Evolutionary conservation across 2,329 filamentous ascomycete species (phyloP).

Genomic region (Aulographum hederae): DNA sequence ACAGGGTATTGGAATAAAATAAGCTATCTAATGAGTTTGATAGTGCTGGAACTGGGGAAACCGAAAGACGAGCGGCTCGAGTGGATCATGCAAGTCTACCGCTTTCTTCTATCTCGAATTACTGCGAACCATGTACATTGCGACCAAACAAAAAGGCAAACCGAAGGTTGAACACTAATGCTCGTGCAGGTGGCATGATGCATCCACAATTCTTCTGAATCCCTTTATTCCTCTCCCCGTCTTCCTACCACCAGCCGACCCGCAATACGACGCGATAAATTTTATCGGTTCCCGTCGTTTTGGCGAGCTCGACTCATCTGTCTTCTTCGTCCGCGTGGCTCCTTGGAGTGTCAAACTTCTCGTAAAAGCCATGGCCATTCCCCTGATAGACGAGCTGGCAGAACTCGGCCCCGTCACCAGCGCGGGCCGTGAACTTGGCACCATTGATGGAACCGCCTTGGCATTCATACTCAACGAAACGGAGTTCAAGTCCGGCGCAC

Average conservation of each 20-base stretch:
- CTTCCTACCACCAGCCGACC: slow-evolving; percentile 13
- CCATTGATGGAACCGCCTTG: slow-evolving; percentile 6
- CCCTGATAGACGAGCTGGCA: slow-evolving; percentile 8
- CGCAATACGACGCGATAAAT: slow-evolving; percentile 8
- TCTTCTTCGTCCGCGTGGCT: slow-evolving; percentile 14
- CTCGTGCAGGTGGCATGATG: slow-evolving; percentile 9
- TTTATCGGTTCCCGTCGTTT: slow-evolving; percentile 11
- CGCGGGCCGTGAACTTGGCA: too few species aligned
- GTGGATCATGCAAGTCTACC: slow-evolving; percentile 12
- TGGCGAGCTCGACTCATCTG: slow-evolving; percentile 11
- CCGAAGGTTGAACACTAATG: background rate
- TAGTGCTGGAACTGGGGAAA: slow-evolving; percentile 13
- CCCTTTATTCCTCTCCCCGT: slow-evolving; percentile 11
- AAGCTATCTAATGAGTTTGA: slow-evolving; percentile 10
- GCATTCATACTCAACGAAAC: slow-evolving; percentile 4
- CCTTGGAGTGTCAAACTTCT: slow-evolving; percentile 9
- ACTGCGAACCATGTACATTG: background rate
- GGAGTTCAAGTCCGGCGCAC: background rate
- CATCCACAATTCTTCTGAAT: slow-evolving; percentile 13
- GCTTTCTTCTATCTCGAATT: background rate
- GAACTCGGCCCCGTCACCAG: slow-evolving; percentile 4
- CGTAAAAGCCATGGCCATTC: slow-evolving; percentile 7
- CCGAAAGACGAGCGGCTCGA: slow-evolving; percentile 9
- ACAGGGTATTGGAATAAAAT: slow-evolving; percentile 19
- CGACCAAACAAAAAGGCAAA: background rate